These are phyloP conservation scores for Nematocida sp. DNA, from an alignment of 371 early-diverging fungal species.

Conservation along the genomic window DNA sequence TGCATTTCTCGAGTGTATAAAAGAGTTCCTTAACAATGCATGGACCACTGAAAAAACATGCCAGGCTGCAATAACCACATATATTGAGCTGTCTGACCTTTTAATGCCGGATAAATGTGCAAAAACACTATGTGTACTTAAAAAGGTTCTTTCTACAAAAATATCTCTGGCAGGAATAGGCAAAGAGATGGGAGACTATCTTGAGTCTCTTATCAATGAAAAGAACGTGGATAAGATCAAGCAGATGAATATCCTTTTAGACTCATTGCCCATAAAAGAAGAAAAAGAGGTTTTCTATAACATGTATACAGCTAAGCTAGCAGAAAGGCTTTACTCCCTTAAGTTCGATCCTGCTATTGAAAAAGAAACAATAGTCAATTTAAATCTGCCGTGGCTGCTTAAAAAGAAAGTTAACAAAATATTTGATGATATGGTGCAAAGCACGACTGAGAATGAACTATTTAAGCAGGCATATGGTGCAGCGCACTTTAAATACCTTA, in stretches of 20 bases:
- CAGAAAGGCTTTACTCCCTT: conserved; percentile 22
- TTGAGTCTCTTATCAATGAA: conserved; percentile 27
- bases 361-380: neutral
- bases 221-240: neutral
- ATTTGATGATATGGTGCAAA: conserved; percentile 44
- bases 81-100: conserved; percentile 3
- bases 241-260: conserved; percentile 11
- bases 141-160: conserved; percentile 14
- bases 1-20: conserved; percentile 12
- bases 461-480: conserved; percentile 6
- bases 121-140: conserved; percentile 14
- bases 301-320: conserved; percentile 21
- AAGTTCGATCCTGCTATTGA: conserved; percentile 8
- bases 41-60: conserved; percentile 29
- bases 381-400: conserved; percentile 38
- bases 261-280: conserved; percentile 9
- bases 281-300: conserved; percentile 42
- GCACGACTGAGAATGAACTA: conserved; percentile 29
- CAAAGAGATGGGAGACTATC: conserved; percentile 28
- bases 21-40: neutral
- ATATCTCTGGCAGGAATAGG: conserved; percentile 24
- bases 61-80: neutral
- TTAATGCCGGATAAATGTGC: conserved; percentile 10
- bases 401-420: conserved; percentile 41
- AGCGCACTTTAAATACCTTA: neutral